These are phyloP conservation scores for Leishmania lainsoni DNA, from an alignment of 208 protist genomes.

Conservation along the genomic window DNA sequence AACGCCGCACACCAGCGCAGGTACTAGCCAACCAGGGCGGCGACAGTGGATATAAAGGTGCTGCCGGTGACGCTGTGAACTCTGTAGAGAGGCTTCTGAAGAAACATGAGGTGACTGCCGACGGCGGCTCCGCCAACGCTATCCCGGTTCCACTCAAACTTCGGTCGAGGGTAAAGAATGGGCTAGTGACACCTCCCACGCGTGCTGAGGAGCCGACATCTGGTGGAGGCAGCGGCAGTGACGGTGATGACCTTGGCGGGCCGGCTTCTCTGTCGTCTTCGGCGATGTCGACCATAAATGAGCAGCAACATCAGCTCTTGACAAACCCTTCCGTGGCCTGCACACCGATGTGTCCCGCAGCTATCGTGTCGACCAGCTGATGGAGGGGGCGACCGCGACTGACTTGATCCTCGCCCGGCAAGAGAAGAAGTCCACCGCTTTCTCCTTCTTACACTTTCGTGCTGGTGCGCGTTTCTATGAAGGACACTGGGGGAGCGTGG, in stretches of 20 bases:
- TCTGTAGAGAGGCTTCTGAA: slow-evolving; percentile 18
- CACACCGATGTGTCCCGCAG: slow-evolving; percentile 63
- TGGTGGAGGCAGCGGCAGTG: not conserved
- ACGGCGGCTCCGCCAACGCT: not conserved
- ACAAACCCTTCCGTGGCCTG: slow-evolving; percentile 71
- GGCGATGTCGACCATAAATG: not conserved
- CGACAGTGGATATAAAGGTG: not conserved
- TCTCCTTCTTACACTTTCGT: slow-evolving; percentile 67
- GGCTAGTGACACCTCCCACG: slow-evolving; percentile 13
- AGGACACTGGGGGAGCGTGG: slow-evolving; percentile 37
- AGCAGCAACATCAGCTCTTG: slow-evolving; percentile 29
- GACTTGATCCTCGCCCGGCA: slow-evolving; percentile 63
- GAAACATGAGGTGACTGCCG: slow-evolving; percentile 14
- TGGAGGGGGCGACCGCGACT: slow-evolving; percentile 30
- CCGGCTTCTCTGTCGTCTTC: not conserved
- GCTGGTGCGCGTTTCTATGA: slow-evolving; percentile 38
- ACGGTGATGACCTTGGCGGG: not conserved
- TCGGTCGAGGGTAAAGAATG: slow-evolving; percentile 3
- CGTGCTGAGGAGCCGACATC: not conserved
- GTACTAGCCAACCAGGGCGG: not conserved
- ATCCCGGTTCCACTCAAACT: not conserved
- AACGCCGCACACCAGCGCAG: slow-evolving; percentile 19
- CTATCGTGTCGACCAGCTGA: slow-evolving; percentile 77
- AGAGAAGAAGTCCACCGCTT: slow-evolving; percentile 62
- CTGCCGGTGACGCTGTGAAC: not conserved